A percentile compares a stretch with the other conserved stretches of the same genome.
Evolutionary conservation across 2,329 filamentous ascomycete genomes (phyloP).

Genomic region (Penicillium sp.): DNA sequence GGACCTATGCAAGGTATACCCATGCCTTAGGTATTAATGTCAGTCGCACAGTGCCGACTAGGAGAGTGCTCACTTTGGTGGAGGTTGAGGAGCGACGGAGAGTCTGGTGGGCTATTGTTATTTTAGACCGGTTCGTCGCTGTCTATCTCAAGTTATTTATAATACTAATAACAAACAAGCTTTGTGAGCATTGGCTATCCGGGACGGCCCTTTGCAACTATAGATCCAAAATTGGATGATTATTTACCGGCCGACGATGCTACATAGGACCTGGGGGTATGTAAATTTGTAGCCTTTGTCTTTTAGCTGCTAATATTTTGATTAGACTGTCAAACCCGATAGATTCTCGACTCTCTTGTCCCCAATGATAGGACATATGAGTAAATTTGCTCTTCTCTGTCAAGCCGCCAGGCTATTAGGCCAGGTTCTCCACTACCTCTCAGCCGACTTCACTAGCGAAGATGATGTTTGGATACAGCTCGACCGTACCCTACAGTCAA

Average conservation of each 20-base stretch:
- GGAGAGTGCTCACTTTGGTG: constrained; percentile 17
- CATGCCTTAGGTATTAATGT: not conserved
- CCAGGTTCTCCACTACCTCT: constrained; percentile 12
- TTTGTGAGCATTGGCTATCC: constrained; percentile 20
- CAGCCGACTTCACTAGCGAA: constrained; percentile 3
- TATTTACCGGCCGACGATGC: constrained; percentile 14
- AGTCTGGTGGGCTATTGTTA: constrained; percentile 30
- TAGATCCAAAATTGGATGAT: constrained; percentile 22
- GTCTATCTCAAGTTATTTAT: not conserved
- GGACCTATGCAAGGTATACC: constrained; percentile 4
- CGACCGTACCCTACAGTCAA: constrained; percentile 24
- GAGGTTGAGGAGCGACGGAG: constrained; percentile 27
- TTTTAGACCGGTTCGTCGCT: constrained; percentile 19
- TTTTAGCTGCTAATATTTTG: not conserved
- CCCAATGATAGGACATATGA: constrained; percentile 27
- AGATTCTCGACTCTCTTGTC: constrained; percentile 18
- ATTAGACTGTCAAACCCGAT: constrained; percentile 8
- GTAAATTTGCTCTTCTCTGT: constrained; percentile 23
- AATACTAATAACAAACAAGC: constrained; percentile 1
- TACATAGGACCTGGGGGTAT: not conserved
- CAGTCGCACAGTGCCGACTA: not conserved
- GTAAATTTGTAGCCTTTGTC: not conserved
- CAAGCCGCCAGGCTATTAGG: constrained; percentile 16
- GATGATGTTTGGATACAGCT: constrained; percentile 10
- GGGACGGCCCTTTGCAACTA: constrained; percentile 19